Conservation (phyloP, 768 basidiomycete genomes). For the Kwoniella sp. region DNA sequence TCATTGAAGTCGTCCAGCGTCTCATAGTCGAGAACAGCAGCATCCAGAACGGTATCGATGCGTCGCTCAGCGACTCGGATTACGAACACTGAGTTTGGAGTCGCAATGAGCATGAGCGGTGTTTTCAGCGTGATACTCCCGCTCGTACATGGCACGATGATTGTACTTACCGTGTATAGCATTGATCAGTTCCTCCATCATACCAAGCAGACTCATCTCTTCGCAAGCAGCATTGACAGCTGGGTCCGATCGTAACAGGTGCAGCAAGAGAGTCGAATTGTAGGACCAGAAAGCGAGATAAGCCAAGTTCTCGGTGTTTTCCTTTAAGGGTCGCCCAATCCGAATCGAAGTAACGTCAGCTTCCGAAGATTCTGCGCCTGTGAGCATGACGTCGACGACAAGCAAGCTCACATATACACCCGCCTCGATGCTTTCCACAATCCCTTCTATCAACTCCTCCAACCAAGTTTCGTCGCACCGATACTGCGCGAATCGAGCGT, state of each 20-base stretch:
- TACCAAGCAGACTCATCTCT: slow-evolving; percentile 75
- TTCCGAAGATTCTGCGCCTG: neutral
- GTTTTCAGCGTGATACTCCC: too few species aligned
- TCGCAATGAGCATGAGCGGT: too few species aligned
- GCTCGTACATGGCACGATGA: slow-evolving; percentile 17
- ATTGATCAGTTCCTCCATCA: slow-evolving; percentile 89
- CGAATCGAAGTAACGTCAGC: too few species aligned
- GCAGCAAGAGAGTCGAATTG: slow-evolving; percentile 85
- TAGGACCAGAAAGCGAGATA: slow-evolving; percentile 92
- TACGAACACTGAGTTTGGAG: slow-evolving; percentile 91
- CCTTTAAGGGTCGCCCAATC: slow-evolving; percentile 64
- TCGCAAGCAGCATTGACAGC: slow-evolving; percentile 70
- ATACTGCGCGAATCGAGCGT: slow-evolving; percentile 81
- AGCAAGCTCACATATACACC: slow-evolving; percentile 74
- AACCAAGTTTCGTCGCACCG: slow-evolving; percentile 77
- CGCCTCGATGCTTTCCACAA: slow-evolving; percentile 88
- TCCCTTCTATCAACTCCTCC: slow-evolving; percentile 86
- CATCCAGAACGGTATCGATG: slow-evolving; percentile 83
- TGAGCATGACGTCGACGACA: neutral
- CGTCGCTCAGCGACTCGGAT: slow-evolving; percentile 87
- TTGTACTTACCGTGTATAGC: slow-evolving; percentile 77
- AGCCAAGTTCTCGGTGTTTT: slow-evolving; percentile 78
- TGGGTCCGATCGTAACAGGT: slow-evolving; percentile 65
- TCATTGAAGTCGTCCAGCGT: slow-evolving; percentile 73
- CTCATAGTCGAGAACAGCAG: slow-evolving; percentile 77